phyloP scores from a whole-genome alignment of 495 filamentous ascomycete species.

The Glarea lozoyensis region DNA sequence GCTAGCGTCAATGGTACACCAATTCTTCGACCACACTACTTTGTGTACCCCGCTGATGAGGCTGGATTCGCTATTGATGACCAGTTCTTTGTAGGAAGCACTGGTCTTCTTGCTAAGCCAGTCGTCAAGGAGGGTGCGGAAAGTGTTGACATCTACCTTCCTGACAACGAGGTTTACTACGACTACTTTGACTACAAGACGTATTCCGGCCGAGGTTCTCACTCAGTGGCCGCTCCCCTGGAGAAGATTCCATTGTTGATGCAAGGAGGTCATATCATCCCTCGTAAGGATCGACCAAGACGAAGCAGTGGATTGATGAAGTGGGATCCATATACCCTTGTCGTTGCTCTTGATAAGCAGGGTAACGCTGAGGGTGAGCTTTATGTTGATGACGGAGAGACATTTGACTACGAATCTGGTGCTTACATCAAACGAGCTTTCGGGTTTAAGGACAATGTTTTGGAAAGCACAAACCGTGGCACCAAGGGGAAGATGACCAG shows the following conservation, averaged over 20 bases:
- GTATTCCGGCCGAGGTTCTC: conserved; percentile 59
- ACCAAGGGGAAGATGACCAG: conserved; percentile 53
- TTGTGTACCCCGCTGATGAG: conserved; percentile 82
- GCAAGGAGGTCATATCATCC: conserved; percentile 85
- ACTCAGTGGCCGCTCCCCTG: conserved; percentile 66
- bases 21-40: conserved; percentile 86
- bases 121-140: conserved; percentile 66
- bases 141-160: conserved; percentile 73
- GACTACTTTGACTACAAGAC: conserved; percentile 83
- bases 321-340: conserved; percentile 88
- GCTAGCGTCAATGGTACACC: conserved; percentile 74
- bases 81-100: conserved; percentile 83
- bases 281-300: conserved; percentile 78
- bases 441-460: conserved; percentile 42
- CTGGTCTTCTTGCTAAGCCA: conserved; percentile 82
- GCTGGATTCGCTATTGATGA: conserved; percentile 80
- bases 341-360: conserved; percentile 63
- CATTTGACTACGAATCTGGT: conserved; percentile 76
- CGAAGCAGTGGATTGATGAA: conserved; percentile 82
- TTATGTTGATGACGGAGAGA: conserved; percentile 91
- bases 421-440: conserved; percentile 82
- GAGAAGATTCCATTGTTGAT: conserved; percentile 83
- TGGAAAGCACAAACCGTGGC: conserved; percentile 47
- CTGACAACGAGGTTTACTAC: conserved; percentile 81
- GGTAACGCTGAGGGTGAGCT: conserved; percentile 71